Evolutionary conservation across 345 rosid genomes (phyloP), one percentile per base, ranked within the genome.

Genomic region (Eucalyptus erythrocorys): DNA sequence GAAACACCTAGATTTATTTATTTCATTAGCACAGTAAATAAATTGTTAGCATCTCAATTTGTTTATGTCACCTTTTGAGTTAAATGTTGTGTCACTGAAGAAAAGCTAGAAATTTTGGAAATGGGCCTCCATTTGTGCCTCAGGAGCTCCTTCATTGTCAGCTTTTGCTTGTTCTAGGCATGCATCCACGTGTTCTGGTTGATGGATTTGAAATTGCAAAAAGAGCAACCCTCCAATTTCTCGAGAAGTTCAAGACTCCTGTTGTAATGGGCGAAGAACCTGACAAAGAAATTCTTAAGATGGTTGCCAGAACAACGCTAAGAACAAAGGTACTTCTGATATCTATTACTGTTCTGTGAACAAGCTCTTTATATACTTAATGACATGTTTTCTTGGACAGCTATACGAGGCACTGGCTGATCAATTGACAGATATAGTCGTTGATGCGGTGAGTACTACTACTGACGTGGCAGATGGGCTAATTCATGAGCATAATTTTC

Each of bases 151-250:
- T 47, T 85, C 57, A 87, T 5, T 59, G 49, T 43, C 49, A 45
- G 47, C 88, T 42, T 85, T 24, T 55, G 10, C 79, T 47, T 91
- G 51, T 90, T 49, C 87, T 89, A 98, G 99, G 99, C 61, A 97
- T 98, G 99, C 99, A 98, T 92, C 99, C 99, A 22, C 98, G 99
- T 85, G 99, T 98, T 90, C 91, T 98, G 92, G 99, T 97, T 91
- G 99, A 98, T 95, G 99, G 99, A 50, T 95, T 98, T 82, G 99
- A 98, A 92, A 94, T 97, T 90, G 99, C 99, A 2, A 98, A 98
- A 91, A 95, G 94, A 92, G 99, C 98, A 40, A 95, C 99, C 59
- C 97, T 98, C 45, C 96, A 95, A 48, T 96, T 96, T 91, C 99
- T 98, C 68, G 99, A 97, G 59, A 95, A 94, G 88, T 98, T 98